Conservation (phyloP, 2,329 filamentous ascomycete species). For the Scopulariopsis brevicaulis region DNA sequence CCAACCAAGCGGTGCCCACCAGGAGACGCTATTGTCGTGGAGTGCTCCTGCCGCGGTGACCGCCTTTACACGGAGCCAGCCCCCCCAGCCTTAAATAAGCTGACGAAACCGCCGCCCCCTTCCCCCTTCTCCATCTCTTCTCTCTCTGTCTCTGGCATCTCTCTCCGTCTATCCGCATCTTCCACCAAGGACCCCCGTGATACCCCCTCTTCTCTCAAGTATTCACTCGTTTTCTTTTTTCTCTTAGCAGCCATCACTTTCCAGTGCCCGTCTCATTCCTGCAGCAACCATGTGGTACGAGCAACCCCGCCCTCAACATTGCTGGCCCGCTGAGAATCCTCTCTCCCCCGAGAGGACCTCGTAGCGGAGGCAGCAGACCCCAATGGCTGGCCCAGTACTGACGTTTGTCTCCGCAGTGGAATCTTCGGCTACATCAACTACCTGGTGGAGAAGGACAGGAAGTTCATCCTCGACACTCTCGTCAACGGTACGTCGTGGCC, state of each 20-base stretch:
- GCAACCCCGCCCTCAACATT: background rate
- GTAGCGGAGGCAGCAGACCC: background rate
- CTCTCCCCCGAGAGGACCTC: background rate
- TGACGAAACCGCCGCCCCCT: slow-evolving; percentile 2
- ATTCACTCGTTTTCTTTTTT: slow-evolving; percentile 4
- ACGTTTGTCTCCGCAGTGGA: slow-evolving; percentile 43
- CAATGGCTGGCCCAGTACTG: slow-evolving; percentile 7
- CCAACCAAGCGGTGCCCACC: background rate
- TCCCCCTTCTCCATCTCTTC: slow-evolving; percentile 4
- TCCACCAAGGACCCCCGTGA: background rate
- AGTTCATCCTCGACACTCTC: slow-evolving; percentile 89
- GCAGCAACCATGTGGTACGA: slow-evolving; percentile 11
- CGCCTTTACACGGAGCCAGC: background rate
- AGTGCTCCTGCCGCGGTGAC: slow-evolving; percentile 1
- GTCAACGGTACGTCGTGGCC: slow-evolving; percentile 65
- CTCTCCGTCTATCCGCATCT: background rate
- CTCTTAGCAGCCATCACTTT: slow-evolving; percentile 2
- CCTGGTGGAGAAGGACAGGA: slow-evolving; percentile 96
- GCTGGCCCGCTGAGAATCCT: background rate
- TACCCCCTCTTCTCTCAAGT: background rate
- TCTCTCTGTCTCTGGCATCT: background rate
- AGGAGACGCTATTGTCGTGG: background rate
- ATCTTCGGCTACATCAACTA: slow-evolving; percentile 99
- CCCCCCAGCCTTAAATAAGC: slow-evolving; percentile 5
- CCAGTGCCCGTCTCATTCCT: slow-evolving; percentile 1